Evolutionary conservation across 495 filamentous ascomycete species (phyloP).

Genomic region (Trichoderma erinaceum): DNA sequence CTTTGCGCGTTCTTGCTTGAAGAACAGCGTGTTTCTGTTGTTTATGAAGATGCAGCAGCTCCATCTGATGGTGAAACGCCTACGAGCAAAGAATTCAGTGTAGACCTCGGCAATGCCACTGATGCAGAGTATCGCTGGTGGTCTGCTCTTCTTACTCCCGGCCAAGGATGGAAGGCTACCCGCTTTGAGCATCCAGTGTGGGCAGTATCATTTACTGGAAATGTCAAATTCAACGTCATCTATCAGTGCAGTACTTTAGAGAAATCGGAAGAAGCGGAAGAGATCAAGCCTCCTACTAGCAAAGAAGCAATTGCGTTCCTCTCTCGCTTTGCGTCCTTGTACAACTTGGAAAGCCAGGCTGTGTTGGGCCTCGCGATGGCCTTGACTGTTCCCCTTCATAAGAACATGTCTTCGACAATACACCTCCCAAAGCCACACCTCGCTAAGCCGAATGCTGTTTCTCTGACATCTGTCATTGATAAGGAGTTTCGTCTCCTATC

Average conservation of each 20-base stretch:
- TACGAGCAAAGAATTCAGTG: background rate
- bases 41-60: background rate
- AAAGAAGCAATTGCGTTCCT: background rate
- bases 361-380: background rate
- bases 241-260: background rate
- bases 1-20: background rate
- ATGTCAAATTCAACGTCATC: background rate
- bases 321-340: background rate
- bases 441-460: background rate
- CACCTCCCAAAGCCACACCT: background rate
- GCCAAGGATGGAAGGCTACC: background rate
- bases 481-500: background rate
- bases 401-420: background rate
- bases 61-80: background rate
- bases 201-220: background rate
- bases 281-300: background rate
- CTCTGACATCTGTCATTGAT: background rate
- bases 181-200: background rate
- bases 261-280: background rate
- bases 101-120: background rate
- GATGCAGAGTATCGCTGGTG: slow-evolving; percentile 9
- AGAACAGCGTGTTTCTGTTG: background rate
- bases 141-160: background rate
- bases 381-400: background rate
- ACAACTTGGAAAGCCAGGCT: background rate